phyloP scores from a whole-genome alignment of 345 rosid species.

The Melaleuca alternifolia region DNA sequence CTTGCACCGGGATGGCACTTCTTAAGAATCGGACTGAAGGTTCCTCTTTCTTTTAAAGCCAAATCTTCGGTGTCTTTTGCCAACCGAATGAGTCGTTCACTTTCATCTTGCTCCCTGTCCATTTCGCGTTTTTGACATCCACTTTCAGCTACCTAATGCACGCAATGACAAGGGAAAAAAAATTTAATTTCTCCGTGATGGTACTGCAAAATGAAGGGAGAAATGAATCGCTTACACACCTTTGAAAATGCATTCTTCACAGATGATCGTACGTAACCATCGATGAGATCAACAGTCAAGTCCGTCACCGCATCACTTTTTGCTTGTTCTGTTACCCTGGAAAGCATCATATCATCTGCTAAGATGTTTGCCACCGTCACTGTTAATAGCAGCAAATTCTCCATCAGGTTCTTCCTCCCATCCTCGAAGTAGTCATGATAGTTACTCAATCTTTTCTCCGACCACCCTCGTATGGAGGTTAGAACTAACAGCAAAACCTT shows the following conservation, averaged over 20 bases:
- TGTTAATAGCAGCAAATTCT: slow-evolving; percentile 63
- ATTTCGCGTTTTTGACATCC: slow-evolving; percentile 24
- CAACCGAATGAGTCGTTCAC: slow-evolving; percentile 42
- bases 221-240: slow-evolving; percentile 17
- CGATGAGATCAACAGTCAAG: slow-evolving; percentile 46
- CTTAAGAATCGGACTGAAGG: slow-evolving; percentile 68
- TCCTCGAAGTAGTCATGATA: slow-evolving; percentile 70
- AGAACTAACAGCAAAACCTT: slow-evolving; percentile 49
- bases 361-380: slow-evolving; percentile 51
- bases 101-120: slow-evolving; percentile 41
- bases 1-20: slow-evolving; percentile 62
- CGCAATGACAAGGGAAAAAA: neutral
- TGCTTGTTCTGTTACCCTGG: slow-evolving; percentile 22
- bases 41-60: slow-evolving; percentile 63
- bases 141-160: slow-evolving; percentile 40
- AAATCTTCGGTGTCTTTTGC: slow-evolving; percentile 75
- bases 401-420: slow-evolving; percentile 44
- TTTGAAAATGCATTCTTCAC: slow-evolving; percentile 59
- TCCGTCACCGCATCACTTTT: slow-evolving; percentile 38
- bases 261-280: slow-evolving; percentile 66
- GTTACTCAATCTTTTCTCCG: slow-evolving; percentile 59
- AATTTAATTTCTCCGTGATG: neutral
- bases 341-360: slow-evolving; percentile 46
- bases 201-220: neutral
- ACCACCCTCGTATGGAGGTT: slow-evolving; percentile 75